phyloP scores from a whole-genome alignment of 1,139 yeast species.

The Yamadazyma buinensis region DNA sequence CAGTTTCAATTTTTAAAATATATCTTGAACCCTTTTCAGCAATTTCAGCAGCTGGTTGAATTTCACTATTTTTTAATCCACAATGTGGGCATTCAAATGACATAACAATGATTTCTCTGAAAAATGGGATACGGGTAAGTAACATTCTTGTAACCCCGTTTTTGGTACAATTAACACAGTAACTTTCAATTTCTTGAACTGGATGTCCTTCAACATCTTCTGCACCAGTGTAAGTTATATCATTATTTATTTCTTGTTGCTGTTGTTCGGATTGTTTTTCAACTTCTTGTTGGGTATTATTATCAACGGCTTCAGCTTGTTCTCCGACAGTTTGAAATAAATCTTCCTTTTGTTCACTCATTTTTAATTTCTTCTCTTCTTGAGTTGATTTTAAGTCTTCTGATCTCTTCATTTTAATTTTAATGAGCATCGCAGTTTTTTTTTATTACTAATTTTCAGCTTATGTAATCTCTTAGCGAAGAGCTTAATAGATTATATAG shows the following conservation, averaged over 20 bases:
- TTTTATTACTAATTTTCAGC: no score
- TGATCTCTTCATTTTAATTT: conserved; percentile 25
- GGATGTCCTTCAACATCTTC: conserved; percentile 91
- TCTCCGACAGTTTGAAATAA: conserved; percentile 15
- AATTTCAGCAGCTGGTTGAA: conserved; percentile 88
- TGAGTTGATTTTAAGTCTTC: conserved; percentile 14
- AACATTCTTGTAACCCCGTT: conserved; percentile 80
- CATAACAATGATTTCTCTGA: conserved; percentile 89
- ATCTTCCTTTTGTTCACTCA: conserved; percentile 7
- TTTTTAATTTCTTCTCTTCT: conserved; percentile 18
- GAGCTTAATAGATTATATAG: no score
- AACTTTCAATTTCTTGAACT: conserved; percentile 89
- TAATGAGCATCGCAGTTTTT: no score
- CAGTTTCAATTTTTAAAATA: conserved; percentile 64
- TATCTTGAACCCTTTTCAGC: conserved; percentile 86
- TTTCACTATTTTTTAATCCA: conserved; percentile 83
- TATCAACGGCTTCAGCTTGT: conserved; percentile 12
- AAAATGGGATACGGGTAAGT: conserved; percentile 86
- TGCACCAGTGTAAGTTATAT: conserved; percentile 51
- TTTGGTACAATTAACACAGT: conserved; percentile 93
- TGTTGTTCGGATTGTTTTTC: background rate
- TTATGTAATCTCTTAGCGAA: no score
- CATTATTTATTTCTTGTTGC: conserved; percentile 16
- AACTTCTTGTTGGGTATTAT: background rate
- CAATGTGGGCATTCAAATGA: conserved; percentile 97